These are phyloP conservation scores for Elaeis guineensis DNA, from an alignment of 176 grass and related monocot genomes.

Conservation along the genomic window DNA sequence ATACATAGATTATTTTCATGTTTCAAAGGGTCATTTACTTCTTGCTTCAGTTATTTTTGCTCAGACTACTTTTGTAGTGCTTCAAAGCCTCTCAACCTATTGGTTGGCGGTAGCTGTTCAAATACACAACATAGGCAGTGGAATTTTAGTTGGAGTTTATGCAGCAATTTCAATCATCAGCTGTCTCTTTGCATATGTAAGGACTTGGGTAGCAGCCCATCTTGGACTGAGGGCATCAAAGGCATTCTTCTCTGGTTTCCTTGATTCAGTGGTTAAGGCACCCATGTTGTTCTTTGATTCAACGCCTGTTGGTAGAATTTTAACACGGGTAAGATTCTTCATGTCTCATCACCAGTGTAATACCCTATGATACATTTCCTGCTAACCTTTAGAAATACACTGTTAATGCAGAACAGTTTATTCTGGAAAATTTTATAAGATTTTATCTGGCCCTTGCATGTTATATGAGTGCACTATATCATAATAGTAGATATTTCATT, in stretches of 20 bases:
- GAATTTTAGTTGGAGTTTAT: conserved; percentile 66
- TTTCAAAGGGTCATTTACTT: conserved; percentile 45
- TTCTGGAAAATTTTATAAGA: too few relatives aligned
- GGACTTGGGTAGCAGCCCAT: conserved; percentile 35
- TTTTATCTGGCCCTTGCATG: too few relatives aligned
- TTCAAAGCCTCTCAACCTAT: conserved; percentile 64
- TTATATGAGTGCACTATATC: too few relatives aligned
- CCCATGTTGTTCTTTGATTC: conserved; percentile 95
- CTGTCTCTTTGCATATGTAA: conserved; percentile 55
- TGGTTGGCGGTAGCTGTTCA: conserved; percentile 72
- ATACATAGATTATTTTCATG: conserved; percentile 60
- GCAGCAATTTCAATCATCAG: conserved; percentile 53
- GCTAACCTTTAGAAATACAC: too few relatives aligned
- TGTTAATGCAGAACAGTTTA: too few relatives aligned
- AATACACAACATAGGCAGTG: conserved; percentile 33
- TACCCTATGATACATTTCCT: too few relatives aligned
- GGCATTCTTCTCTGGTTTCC: conserved; percentile 63
- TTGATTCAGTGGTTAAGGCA: conserved; percentile 80
- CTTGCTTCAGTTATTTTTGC: conserved; percentile 29
- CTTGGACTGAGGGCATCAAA: conserved; percentile 84
- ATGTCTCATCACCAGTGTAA: background rate
- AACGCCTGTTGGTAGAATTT: conserved; percentile 85
- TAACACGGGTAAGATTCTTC: conserved; percentile 56
- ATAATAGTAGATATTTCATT: too few relatives aligned
- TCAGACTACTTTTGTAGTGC: conserved; percentile 32